These are phyloP conservation scores for Fraxinus latifolia DNA, from an alignment of 305 asterid species.

Conservation along the genomic window DNA sequence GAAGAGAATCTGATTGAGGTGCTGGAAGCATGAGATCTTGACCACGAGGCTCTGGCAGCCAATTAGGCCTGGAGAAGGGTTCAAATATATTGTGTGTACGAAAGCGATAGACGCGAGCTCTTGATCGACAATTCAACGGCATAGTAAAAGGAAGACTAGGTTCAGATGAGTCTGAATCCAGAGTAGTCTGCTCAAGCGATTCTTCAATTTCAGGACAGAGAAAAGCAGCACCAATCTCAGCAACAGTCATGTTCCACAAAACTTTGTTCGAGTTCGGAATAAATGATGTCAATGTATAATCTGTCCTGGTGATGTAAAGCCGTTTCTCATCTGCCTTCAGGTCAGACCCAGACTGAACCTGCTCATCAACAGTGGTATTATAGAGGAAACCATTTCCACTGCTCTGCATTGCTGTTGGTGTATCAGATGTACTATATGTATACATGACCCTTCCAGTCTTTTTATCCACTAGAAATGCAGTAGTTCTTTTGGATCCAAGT, in stretches of 20 bases:
- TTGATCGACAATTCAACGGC: slow-evolving; percentile 89
- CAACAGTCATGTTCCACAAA: slow-evolving; percentile 80
- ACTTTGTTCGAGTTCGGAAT: slow-evolving; percentile 73
- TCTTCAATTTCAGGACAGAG: slow-evolving; percentile 62
- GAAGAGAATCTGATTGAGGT: slow-evolving; percentile 40
- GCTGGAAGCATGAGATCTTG: slow-evolving; percentile 54
- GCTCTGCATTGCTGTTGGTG: slow-evolving; percentile 32
- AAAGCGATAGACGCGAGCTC: slow-evolving; percentile 63
- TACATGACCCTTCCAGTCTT: slow-evolving; percentile 69
- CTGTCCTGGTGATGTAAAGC: slow-evolving; percentile 81
- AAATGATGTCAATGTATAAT: slow-evolving; percentile 72
- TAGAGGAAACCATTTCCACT: slow-evolving; percentile 29
- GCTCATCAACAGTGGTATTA: slow-evolving; percentile 41
- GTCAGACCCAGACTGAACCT: slow-evolving; percentile 38
- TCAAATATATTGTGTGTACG: slow-evolving; percentile 49
- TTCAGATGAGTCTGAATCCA: slow-evolving; percentile 44
- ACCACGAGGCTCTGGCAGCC: slow-evolving; percentile 41
- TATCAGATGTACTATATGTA: slow-evolving; percentile 46
- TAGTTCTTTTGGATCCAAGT: slow-evolving; percentile 75
- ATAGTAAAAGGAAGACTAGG: slow-evolving; percentile 53
- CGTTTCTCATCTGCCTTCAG: slow-evolving; percentile 43
- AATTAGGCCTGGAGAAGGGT: slow-evolving; percentile 36
- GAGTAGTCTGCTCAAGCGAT: slow-evolving; percentile 37
- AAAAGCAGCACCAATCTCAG: slow-evolving; percentile 83
- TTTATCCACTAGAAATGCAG: slow-evolving; percentile 69